A percentile compares a stretch with the other conserved stretches of the same genome.
Conservation (phyloP, 495 filamentous ascomycete species). For the Antarctomyces pellizariae region DNA sequence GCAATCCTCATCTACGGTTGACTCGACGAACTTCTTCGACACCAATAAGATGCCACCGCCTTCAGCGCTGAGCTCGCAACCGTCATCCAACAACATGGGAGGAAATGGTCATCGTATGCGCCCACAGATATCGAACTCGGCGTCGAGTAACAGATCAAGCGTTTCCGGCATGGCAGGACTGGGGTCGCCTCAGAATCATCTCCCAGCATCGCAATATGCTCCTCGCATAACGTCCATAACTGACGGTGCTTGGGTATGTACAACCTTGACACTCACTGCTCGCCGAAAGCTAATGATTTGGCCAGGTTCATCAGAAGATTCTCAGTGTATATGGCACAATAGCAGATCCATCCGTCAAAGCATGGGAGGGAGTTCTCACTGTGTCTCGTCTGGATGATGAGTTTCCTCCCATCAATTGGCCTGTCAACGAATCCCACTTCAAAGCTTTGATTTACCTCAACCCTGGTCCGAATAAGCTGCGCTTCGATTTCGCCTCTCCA, state of each 20-base stretch:
- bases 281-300: slow-evolving; percentile 5
- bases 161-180: slow-evolving; percentile 29
- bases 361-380: slow-evolving; percentile 56
- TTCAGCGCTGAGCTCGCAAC: slow-evolving; percentile 22
- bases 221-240: slow-evolving; percentile 52
- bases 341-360: slow-evolving; percentile 37
- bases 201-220: slow-evolving; percentile 48
- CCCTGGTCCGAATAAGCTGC: slow-evolving; percentile 64
- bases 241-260: slow-evolving; percentile 60
- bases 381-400: slow-evolving; percentile 63
- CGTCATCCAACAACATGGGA: slow-evolving; percentile 20
- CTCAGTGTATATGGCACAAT: slow-evolving; percentile 59
- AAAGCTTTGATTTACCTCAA: slow-evolving; percentile 73
- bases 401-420: slow-evolving; percentile 63
- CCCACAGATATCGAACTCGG: background rate
- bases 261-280: background rate
- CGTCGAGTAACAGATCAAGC: slow-evolving; percentile 18
- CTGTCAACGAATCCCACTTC: slow-evolving; percentile 67
- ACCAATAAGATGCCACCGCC: slow-evolving; percentile 21
- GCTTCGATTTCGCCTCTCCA: slow-evolving; percentile 67
- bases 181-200: slow-evolving; percentile 28
- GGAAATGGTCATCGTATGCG: slow-evolving; percentile 2
- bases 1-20: slow-evolving; percentile 41
- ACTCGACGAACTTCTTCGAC: slow-evolving; percentile 29
- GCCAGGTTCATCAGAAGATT: slow-evolving; percentile 72